Conservation (phyloP, 257 asterid genomes). For the Apocynum venetum region DNA sequence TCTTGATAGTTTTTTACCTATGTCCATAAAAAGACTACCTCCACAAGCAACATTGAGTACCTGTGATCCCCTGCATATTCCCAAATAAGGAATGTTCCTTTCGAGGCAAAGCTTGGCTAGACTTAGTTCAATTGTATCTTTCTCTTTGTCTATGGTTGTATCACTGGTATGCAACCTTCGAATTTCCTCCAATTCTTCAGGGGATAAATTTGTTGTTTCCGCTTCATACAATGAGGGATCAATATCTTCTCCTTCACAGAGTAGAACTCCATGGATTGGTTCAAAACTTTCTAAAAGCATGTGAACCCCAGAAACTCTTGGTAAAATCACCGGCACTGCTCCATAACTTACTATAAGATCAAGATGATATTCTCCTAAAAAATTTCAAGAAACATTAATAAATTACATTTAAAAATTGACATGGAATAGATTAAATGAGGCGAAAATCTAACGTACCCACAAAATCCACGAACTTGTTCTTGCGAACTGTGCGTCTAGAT, state of each 20-base stretch:
- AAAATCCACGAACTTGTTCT: slow-evolving; percentile 65
- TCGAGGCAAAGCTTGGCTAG: slow-evolving; percentile 78
- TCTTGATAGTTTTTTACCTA: slow-evolving; percentile 45
- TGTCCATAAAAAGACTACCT: slow-evolving; percentile 75
- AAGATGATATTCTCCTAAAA: slow-evolving; percentile 34
- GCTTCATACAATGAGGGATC: slow-evolving; percentile 30
- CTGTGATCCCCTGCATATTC: slow-evolving; percentile 88
- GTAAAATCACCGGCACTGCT: slow-evolving; percentile 36
- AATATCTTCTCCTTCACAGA: slow-evolving; percentile 39
- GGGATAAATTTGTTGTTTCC: slow-evolving; percentile 26
- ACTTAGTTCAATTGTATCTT: slow-evolving; percentile 68
- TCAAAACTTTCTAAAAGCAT: slow-evolving; percentile 34
- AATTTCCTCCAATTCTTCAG: slow-evolving; percentile 63
- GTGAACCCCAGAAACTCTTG: slow-evolving; percentile 33
- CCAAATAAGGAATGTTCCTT: slow-evolving; percentile 76
- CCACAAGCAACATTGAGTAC: slow-evolving; percentile 85
- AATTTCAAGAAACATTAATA: not conserved
- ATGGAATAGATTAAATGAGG: too few relatives aligned
- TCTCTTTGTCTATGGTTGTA: slow-evolving; percentile 70
- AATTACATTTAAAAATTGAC: not conserved
- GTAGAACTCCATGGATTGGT: slow-evolving; percentile 39
- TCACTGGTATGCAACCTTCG: slow-evolving; percentile 59
- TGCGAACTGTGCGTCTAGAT: slow-evolving; percentile 59
- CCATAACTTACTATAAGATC: slow-evolving; percentile 42
- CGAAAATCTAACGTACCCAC: slow-evolving; percentile 33